Percentiles rank a stretch among this genome's conserved stretches.
Conservation (phyloP, 139 green algal species). For the Chlorokybus atmophyticus region DNA sequence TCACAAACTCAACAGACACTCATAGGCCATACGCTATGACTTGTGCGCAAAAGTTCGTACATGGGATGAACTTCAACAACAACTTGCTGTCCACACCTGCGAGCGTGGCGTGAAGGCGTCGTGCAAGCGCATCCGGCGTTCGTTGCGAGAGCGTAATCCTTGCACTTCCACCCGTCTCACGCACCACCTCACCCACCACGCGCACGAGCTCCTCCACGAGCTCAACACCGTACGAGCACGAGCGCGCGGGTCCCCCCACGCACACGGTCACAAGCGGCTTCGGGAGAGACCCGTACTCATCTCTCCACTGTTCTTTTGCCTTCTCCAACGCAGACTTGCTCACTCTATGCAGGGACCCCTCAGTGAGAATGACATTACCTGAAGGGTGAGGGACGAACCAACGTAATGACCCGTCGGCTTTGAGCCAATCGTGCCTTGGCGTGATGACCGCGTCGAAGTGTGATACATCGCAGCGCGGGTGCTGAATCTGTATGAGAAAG, state of each 20-base stretch:
- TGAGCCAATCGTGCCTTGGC: conserved; percentile 17
- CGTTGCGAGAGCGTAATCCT: conserved; percentile 10
- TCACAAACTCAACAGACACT: too few relatives aligned
- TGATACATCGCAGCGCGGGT: conserved; percentile 10
- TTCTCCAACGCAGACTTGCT: background rate
- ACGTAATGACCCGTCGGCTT: background rate
- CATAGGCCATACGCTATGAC: too few relatives aligned
- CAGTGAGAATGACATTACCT: conserved; percentile 7
- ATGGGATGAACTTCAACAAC: too few relatives aligned
- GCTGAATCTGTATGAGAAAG: conserved; percentile 19
- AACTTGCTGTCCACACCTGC: too few relatives aligned
- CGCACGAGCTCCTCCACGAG: conserved; percentile 4
- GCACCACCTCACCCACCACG: conserved; percentile 1
- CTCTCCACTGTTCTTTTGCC: conserved; percentile 9
- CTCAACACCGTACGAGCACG: conserved; percentile 12
- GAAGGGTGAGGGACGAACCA: background rate
- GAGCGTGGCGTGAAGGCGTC: background rate
- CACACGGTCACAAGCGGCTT: conserved; percentile 17
- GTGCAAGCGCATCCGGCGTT: conserved; percentile 1
- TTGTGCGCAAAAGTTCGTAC: too few relatives aligned
- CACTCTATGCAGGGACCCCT: conserved; percentile 15
- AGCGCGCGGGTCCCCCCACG: conserved; percentile 20
- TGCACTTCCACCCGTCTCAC: background rate
- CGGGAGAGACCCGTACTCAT: conserved; percentile 5
- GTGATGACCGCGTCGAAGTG: conserved; percentile 24